Base-by-base conservation (phyloP, 1,139 yeast species). In the Spencermartinsiella ligniputridi region DNA sequence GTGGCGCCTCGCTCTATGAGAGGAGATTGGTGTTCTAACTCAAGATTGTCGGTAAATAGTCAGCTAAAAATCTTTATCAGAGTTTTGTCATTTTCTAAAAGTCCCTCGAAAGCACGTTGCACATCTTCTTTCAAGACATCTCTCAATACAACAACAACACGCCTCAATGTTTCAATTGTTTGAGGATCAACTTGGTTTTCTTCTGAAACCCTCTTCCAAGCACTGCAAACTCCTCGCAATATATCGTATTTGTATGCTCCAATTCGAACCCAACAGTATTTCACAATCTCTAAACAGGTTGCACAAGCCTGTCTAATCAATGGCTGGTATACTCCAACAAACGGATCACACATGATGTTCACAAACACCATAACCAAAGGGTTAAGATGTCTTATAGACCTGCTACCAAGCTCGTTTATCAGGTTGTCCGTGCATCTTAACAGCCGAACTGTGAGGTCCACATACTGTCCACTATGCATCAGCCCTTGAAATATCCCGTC, bases 261-360 rank as follows among this genome's bases (percentile, higher is more conserved):
- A 1, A 69, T 47, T 19, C 71, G 55, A 9, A 64, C 63, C 70
- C 70, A 63, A 25, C 66, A 52, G 37, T 55, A 58, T 11, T 49
- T 20, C 35, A 66, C 56, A 0, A 58, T 41, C 1, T 50, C 29
- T 2, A 50, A 40, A 36, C 67, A 39, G 18, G 59, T 50, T 1
- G 46, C 49, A 25, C 63, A 45, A 0, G 63, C 47, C 2, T 50
- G 32, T 2, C 8, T 36, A 3, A 58, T 37, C 17, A 66, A 55
- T 8, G 49, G 47, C n/a, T 53, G 56, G 24, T 52, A 52, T 12
- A 48, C 50, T 12, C 55, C 54, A 2, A 57, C 50, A 41, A 64
- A 63, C 22, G 70, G 69, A 44, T 67, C 69, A 22, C 60, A 43
- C 19, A 63, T 48, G 1, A 63, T 48, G 5, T 54, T 52, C 8